Percentiles rank a stretch among this genome's conserved stretches.
Conservation (phyloP, 805 yeast species). For the Candida succiphila region DNA sequence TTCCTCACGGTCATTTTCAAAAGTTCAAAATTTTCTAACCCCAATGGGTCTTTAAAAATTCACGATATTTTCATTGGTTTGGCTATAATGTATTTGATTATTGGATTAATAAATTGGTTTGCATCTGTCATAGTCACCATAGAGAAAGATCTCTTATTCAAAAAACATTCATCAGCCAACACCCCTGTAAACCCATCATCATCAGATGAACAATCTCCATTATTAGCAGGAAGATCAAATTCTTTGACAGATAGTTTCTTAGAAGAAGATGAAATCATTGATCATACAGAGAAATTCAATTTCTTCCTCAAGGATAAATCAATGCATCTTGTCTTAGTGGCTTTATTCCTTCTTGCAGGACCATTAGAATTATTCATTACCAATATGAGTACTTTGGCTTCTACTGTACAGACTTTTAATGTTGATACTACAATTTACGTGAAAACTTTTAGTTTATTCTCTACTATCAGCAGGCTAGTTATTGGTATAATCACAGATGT, state of each 20-base stretch:
- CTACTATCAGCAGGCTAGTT: constrained; percentile 56
- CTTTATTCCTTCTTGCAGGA: constrained; percentile 65
- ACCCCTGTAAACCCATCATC: constrained; percentile 1
- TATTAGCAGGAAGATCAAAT: constrained; percentile 8
- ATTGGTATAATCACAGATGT: constrained; percentile 62
- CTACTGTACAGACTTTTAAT: constrained; percentile 20
- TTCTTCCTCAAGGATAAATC: constrained; percentile 39
- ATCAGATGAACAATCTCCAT: constrained; percentile 11
- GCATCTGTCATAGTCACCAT: constrained; percentile 57
- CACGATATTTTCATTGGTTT: constrained; percentile 43
- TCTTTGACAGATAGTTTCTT: constrained; percentile 4
- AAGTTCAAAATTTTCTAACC: constrained; percentile 25
- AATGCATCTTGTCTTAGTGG: constrained; percentile 51
- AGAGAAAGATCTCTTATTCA: constrained; percentile 36
- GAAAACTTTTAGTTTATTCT: constrained; percentile 48
- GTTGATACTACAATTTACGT: constrained; percentile 35
- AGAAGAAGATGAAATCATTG: constrained; percentile 10
- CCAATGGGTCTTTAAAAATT: constrained; percentile 29
- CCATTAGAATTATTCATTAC: constrained; percentile 80
- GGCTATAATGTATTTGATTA: constrained; percentile 38
- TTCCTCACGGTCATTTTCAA: constrained; percentile 55
- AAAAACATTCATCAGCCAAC: constrained; percentile 14
- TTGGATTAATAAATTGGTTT: constrained; percentile 53
- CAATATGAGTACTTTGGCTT: constrained; percentile 65
- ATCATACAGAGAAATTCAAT: constrained; percentile 17